These are phyloP conservation scores for Trametes coccinea DNA, from an alignment of 768 basidiomycete genomes.

Conservation along the genomic window DNA sequence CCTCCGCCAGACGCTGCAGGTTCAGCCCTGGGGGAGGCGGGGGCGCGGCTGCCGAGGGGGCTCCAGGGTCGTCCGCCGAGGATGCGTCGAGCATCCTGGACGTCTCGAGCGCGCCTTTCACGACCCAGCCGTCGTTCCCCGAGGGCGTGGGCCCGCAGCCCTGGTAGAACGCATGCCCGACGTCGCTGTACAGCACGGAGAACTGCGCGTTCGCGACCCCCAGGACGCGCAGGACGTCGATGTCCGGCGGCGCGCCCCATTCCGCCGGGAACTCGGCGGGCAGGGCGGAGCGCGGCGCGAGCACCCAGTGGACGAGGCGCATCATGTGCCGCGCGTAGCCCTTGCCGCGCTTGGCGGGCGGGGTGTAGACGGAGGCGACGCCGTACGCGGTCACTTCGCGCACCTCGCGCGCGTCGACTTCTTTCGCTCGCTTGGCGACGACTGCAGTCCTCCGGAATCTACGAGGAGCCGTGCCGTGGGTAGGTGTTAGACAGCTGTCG, in stretches of 20 bases:
- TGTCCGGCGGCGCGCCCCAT: slow-evolving; percentile 47
- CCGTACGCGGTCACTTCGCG: slow-evolving; percentile 48
- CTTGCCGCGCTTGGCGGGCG: slow-evolving; percentile 45
- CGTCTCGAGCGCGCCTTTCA: slow-evolving; percentile 39
- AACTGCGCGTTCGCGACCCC: slow-evolving; percentile 43
- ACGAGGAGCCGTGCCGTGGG: slow-evolving; percentile 24
- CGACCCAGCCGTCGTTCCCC: slow-evolving; percentile 45
- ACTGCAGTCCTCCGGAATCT: slow-evolving; percentile 39
- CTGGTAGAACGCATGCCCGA: slow-evolving; percentile 49
- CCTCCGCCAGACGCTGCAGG: slow-evolving; percentile 37
- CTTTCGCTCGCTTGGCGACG: slow-evolving; percentile 18
- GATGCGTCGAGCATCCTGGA: slow-evolving; percentile 38
- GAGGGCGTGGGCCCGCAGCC: slow-evolving; percentile 38
- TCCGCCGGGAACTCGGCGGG: slow-evolving; percentile 40
- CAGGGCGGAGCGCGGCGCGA: slow-evolving; percentile 36
- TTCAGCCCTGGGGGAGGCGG: not conserved
- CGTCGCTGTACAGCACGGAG: slow-evolving; percentile 55
- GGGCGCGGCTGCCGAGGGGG: not conserved
- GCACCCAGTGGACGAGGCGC: slow-evolving; percentile 59
- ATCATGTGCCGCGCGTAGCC: slow-evolving; percentile 68
- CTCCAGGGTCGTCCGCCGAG: not conserved
- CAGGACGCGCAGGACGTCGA: slow-evolving; percentile 24
- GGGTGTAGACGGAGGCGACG: slow-evolving; percentile 60
- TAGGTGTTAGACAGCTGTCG: not conserved
- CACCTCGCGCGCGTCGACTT: slow-evolving; percentile 11